A percentile compares a stretch with the other conserved stretches of the same genome.
These are phyloP conservation scores for Talaromyces sp. DNA, from an alignment of 2,329 filamentous ascomycete species.

Conservation along the genomic window DNA sequence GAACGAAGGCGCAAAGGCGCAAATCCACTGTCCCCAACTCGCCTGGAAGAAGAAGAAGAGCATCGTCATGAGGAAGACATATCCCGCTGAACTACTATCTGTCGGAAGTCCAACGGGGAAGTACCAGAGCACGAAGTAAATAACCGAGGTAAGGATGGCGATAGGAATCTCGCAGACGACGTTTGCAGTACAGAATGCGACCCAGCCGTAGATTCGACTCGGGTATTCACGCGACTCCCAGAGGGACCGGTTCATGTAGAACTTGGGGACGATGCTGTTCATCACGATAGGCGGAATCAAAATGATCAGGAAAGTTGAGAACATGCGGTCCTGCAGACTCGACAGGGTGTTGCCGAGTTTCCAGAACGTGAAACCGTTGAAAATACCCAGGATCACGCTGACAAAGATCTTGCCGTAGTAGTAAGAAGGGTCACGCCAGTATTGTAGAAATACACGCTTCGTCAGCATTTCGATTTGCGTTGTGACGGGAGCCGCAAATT, in stretches of 20 bases:
- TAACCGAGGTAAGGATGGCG: constrained; percentile 59
- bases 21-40: constrained; percentile 80
- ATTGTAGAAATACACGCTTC: constrained; percentile 66
- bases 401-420: constrained; percentile 74
- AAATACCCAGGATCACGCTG: constrained; percentile 67
- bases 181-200: constrained; percentile 71
- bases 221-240: constrained; percentile 73
- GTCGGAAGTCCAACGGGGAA: constrained; percentile 68
- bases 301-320: constrained; percentile 65
- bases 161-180: constrained; percentile 70
- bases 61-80: constrained; percentile 73
- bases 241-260: constrained; percentile 67
- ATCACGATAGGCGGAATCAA: constrained; percentile 67
- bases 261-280: constrained; percentile 73
- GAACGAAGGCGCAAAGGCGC: constrained; percentile 74
- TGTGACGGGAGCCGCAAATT: constrained; percentile 64
- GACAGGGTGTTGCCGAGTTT: constrained; percentile 61
- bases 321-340: constrained; percentile 75
- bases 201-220: constrained; percentile 72
- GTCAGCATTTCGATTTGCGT: constrained; percentile 65
- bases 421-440: constrained; percentile 75
- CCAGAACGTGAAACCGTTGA: constrained; percentile 78
- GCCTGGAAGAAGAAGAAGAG: constrained; percentile 74
- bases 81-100: constrained; percentile 64
- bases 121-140: constrained; percentile 77